Evolutionary conservation across 306 rosid species (phyloP).

Genomic region (Oxytropis ochrocephala): DNA sequence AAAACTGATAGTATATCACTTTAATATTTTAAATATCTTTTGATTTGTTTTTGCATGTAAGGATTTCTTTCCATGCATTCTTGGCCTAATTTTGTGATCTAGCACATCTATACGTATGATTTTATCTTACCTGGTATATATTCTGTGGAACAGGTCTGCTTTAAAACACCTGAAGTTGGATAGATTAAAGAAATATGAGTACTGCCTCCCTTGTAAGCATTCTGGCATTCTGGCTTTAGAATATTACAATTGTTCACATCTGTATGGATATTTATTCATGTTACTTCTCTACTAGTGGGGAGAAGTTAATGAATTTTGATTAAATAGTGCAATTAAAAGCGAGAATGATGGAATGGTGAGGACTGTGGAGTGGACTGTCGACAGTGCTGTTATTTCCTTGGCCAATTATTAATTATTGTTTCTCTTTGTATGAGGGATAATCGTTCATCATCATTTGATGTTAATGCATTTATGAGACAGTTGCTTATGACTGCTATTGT

Average conservation of each 20-base stretch:
- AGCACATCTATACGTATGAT: neutral
- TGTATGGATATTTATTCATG: neutral
- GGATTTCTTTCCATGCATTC: neutral
- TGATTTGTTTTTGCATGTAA: neutral
- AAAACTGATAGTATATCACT: neutral
- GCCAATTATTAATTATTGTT: neutral
- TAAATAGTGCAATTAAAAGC: neutral
- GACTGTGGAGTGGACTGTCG: neutral
- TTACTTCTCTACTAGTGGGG: neutral
- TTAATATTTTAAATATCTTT: neutral
- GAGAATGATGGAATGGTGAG: neutral
- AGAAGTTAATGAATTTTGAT: slow-evolving; percentile 6
- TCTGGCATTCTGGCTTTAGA: neutral
- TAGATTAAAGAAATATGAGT: slow-evolving; percentile 73
- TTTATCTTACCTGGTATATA: slow-evolving; percentile 7
- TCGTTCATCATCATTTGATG: neutral
- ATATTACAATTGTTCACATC: neutral
- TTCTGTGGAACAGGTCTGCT: slow-evolving; percentile 54
- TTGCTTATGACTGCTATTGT: slow-evolving; percentile 9
- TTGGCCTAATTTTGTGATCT: neutral
- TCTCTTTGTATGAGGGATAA: neutral
- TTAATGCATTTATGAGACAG: neutral
- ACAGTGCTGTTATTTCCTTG: neutral
- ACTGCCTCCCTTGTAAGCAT: slow-evolving; percentile 85
- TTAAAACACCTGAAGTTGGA: slow-evolving; percentile 79